phyloP scores from a whole-genome alignment of 1,139 yeast species.

The Debaryomyces robertsiae region DNA sequence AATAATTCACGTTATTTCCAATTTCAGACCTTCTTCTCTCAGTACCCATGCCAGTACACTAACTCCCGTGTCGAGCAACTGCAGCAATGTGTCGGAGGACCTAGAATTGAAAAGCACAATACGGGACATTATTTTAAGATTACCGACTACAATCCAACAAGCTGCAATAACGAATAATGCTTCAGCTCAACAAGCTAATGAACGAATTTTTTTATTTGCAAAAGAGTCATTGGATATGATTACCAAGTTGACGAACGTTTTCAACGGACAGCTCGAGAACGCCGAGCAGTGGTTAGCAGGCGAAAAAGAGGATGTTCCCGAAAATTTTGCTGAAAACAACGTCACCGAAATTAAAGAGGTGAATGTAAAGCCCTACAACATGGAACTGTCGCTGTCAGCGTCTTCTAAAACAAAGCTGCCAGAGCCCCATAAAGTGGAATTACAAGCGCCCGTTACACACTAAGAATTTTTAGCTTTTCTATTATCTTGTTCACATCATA shows the following conservation, averaged over 20 bases:
- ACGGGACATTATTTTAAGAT: slow-evolving; percentile 70
- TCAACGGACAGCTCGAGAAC: slow-evolving; percentile 77
- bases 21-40: slow-evolving; percentile 76
- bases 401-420: too few species aligned
- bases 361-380: too few species aligned
- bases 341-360: too few species aligned
- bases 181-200: slow-evolving; percentile 47
- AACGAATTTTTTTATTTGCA: slow-evolving; percentile 76
- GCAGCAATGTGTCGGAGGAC: slow-evolving; percentile 6
- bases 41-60: slow-evolving; percentile 23
- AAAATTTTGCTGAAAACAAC: neutral
- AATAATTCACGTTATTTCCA: slow-evolving; percentile 82
- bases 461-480: too few species aligned
- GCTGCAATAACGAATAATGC: slow-evolving; percentile 22
- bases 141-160: slow-evolving; percentile 57
- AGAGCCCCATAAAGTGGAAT: too few species aligned
- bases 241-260: slow-evolving; percentile 75
- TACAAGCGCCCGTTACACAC: too few species aligned
- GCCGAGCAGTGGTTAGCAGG: slow-evolving; percentile 83
- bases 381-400: too few species aligned
- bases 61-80: slow-evolving; percentile 16
- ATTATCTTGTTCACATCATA: too few species aligned
- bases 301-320: slow-evolving; percentile 25
- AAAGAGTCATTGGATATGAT: slow-evolving; percentile 91
- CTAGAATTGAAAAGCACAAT: slow-evolving; percentile 63